phyloP scores from a whole-genome alignment of 192 early-diverging fungal species.

The Geranomyces variabilis region DNA sequence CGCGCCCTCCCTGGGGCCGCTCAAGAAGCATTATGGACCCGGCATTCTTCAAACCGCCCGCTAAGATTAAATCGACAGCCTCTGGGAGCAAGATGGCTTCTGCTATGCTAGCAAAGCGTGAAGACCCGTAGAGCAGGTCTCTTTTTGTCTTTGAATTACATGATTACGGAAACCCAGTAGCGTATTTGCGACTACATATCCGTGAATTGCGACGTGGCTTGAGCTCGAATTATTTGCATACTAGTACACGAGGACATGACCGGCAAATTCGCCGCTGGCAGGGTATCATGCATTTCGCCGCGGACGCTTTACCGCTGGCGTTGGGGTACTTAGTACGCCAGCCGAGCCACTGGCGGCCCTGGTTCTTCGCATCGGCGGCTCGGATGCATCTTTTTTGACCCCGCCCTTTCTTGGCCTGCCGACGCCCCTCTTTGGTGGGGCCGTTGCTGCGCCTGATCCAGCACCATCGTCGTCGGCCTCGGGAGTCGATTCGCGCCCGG shows the following conservation, averaged over 20 bases:
- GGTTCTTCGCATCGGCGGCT: constrained; percentile 25
- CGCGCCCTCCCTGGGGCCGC: background rate
- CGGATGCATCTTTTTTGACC: constrained; percentile 17
- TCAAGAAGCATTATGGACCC: constrained; percentile 12
- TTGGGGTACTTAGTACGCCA: constrained; percentile 5
- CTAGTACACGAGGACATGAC: too few species aligned
- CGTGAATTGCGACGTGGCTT: too few species aligned
- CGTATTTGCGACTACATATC: too few species aligned
- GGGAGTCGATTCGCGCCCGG: background rate
- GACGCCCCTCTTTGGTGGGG: constrained; percentile 21
- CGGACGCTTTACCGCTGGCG: constrained; percentile 23
- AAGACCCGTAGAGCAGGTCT: too few species aligned
- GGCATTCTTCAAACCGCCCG: constrained; percentile 14
- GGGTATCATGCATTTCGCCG: constrained; percentile 17
- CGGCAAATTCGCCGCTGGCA: background rate
- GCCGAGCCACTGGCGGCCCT: constrained; percentile 8
- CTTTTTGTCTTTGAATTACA: too few species aligned
- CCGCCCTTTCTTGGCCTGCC: constrained; percentile 25
- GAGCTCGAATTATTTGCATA: too few species aligned
- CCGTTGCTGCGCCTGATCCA: constrained; percentile 18
- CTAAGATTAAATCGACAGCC: constrained; percentile 60
- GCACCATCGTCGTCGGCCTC: constrained; percentile 2
- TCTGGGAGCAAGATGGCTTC: too few species aligned
- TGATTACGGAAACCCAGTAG: too few species aligned
- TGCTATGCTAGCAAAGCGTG: too few species aligned